Conservation (phyloP, 495 filamentous ascomycete species). For the Pyronema omphalodes region DNA sequence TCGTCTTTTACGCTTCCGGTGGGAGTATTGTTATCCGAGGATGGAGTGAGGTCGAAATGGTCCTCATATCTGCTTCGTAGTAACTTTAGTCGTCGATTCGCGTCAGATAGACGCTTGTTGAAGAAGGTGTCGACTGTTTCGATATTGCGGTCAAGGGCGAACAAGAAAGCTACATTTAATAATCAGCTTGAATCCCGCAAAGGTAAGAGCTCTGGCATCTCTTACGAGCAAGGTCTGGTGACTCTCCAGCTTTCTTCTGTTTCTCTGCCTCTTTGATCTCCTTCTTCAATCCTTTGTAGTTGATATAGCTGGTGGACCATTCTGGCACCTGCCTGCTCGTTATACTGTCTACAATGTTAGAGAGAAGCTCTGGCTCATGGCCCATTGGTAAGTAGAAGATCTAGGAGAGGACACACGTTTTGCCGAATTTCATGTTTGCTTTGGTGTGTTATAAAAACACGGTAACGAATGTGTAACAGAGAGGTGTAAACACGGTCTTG, state of each 20-base stretch:
- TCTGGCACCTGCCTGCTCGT: slow-evolving; percentile 90
- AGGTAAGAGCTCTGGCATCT: slow-evolving; percentile 2
- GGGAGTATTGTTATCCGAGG: slow-evolving; percentile 6
- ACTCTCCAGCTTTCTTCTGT: slow-evolving; percentile 36
- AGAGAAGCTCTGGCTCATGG: not conserved
- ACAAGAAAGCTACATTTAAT: slow-evolving; percentile 59
- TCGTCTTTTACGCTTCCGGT: slow-evolving; percentile 30
- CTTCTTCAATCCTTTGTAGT: slow-evolving; percentile 92
- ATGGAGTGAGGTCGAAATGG: slow-evolving; percentile 14
- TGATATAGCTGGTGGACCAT: slow-evolving; percentile 83
- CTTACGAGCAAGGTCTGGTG: slow-evolving; percentile 62
- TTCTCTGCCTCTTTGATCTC: slow-evolving; percentile 58
- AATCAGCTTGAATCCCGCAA: not conserved
- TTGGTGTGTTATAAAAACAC: not conserved
- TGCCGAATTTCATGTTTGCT: slow-evolving; percentile 60
- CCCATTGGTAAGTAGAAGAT: too few relatives aligned
- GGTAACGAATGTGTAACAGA: too few relatives aligned
- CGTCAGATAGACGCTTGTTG: slow-evolving; percentile 80
- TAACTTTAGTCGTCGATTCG: slow-evolving; percentile 60
- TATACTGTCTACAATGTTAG: slow-evolving; percentile 34
- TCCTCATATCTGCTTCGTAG: slow-evolving; percentile 67
- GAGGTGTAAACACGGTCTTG: too few relatives aligned
- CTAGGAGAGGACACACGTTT: slow-evolving; percentile 31
- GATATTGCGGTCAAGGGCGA: slow-evolving; percentile 82
- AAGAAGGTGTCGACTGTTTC: slow-evolving; percentile 91